Percentiles rank a stretch among this genome's conserved stretches.
These are phyloP conservation scores for Mycena capillaripes DNA, from an alignment of 768 basidiomycete genomes.

Conservation along the genomic window DNA sequence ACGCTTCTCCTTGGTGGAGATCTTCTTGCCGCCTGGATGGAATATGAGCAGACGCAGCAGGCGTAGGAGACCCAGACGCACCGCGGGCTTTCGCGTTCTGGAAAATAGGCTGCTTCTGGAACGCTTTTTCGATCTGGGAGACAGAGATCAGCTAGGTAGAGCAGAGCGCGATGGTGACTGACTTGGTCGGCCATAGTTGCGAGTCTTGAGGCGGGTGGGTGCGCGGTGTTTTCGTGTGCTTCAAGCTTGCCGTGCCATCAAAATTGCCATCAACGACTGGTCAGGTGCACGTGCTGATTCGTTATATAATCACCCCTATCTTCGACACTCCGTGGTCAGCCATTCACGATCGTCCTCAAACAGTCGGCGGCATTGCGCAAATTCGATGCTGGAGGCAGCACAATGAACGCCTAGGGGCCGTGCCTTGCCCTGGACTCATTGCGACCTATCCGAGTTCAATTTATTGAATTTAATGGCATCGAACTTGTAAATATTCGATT, in stretches of 20 bases:
- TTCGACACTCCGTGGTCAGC: no score
- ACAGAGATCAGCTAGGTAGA: constrained; percentile 8
- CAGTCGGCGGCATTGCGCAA: no score
- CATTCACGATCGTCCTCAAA: no score
- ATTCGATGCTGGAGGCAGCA: no score
- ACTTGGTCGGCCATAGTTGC: constrained; percentile 39
- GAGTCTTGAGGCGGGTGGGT: constrained; percentile 23
- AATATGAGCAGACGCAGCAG: constrained; percentile 9
- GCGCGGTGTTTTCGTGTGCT: constrained; percentile 7
- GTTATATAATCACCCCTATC: no score
- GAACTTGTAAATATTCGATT: no score
- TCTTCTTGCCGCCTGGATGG: constrained; percentile 84
- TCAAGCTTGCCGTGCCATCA: not conserved
- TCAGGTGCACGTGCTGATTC: not conserved
- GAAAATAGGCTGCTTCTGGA: constrained; percentile 98
- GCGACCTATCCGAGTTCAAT: no score
- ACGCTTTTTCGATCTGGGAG: constrained; percentile 93
- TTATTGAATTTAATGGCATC: no score
- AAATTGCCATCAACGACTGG: not conserved
- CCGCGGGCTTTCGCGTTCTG: constrained; percentile 96
- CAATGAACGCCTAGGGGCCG: no score
- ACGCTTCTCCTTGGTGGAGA: constrained; percentile 94
- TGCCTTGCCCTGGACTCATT: no score
- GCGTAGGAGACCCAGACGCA: constrained; percentile 58
- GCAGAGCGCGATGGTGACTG: constrained; percentile 36